These are phyloP conservation scores for Ziziphus jujuba DNA, from an alignment of 306 rosid genomes.

Conservation along the genomic window DNA sequence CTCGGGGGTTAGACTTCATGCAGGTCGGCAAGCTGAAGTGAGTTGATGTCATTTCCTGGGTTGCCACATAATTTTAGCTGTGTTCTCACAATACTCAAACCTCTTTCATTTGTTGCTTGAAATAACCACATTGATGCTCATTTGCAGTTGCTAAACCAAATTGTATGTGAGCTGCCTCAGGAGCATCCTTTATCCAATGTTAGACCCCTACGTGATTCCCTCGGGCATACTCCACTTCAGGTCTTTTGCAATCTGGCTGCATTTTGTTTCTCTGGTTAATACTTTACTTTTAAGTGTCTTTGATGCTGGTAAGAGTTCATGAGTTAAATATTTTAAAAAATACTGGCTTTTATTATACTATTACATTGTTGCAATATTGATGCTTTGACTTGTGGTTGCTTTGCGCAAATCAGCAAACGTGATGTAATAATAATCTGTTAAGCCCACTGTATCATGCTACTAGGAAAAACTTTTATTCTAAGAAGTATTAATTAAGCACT, in stretches of 20 bases:
- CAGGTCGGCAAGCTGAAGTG: conserved; percentile 97
- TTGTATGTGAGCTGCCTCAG: conserved; percentile 85
- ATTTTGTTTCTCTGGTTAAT: conserved; percentile 9
- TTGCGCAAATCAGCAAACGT: no score
- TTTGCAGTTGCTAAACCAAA: conserved; percentile 91
- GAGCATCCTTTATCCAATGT: conserved; percentile 77
- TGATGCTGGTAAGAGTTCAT: background rate
- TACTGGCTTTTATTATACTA: background rate
- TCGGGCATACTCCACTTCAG: conserved; percentile 97
- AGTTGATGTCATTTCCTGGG: conserved; percentile 19
- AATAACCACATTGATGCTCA: conserved; percentile 12
- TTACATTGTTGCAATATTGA: background rate
- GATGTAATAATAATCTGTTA: background rate
- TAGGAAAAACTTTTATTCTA: background rate
- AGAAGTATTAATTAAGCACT: background rate
- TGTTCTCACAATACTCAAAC: conserved; percentile 6
- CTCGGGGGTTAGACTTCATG: conserved; percentile 93
- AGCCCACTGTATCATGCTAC: background rate
- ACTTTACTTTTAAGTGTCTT: conserved; percentile 12
- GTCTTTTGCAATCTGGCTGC: conserved; percentile 39
- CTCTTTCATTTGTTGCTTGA: conserved; percentile 16
- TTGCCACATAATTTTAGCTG: background rate
- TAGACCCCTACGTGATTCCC: conserved; percentile 89
- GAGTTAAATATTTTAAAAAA: conserved; percentile 2
- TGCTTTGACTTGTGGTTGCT: background rate